Evolutionary conservation across 352 stramenopile genomes (phyloP).

Genomic region (Aphanomyces cochlioides): DNA sequence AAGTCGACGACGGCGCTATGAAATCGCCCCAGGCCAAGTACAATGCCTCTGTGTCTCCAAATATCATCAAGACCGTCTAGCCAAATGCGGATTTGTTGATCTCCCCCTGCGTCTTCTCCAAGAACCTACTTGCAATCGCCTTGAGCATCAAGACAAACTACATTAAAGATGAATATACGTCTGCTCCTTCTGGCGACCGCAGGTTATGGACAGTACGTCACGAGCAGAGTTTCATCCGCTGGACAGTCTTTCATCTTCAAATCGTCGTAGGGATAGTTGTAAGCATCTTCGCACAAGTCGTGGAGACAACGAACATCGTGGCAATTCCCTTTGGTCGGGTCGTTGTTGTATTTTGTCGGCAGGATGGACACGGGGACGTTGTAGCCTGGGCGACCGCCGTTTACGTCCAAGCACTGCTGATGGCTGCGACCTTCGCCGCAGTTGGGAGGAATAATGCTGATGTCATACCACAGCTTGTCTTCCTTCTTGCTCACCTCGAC

Average conservation of each 20-base stretch:
- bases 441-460: conserved; percentile 37
- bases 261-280: conserved; percentile 34
- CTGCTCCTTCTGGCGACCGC: no score
- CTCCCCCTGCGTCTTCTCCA: no score
- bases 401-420: conserved; percentile 26
- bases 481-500: conserved; percentile 30
- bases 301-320: conserved; percentile 27
- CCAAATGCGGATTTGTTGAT: no score
- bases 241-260: conserved; percentile 34
- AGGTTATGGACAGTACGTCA: conserved; percentile 35
- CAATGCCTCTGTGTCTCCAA: no score
- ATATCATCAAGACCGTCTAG: no score
- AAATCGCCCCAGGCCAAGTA: no score
- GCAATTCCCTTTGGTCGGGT: conserved; percentile 28
- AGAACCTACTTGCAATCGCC: no score
- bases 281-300: conserved; percentile 33
- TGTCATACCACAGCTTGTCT: conserved; percentile 36
- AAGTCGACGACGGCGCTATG: no score
- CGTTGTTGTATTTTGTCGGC: conserved; percentile 27
- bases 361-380: conserved; percentile 35
- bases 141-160: no score
- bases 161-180: no score
- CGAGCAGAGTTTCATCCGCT: conserved; percentile 32
- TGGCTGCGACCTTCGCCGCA: conserved; percentile 34
- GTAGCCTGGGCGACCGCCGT: conserved; percentile 30